phyloP scores from a whole-genome alignment of 2,329 filamentous ascomycete genomes.

The Tolypocladium tundrense region DNA sequence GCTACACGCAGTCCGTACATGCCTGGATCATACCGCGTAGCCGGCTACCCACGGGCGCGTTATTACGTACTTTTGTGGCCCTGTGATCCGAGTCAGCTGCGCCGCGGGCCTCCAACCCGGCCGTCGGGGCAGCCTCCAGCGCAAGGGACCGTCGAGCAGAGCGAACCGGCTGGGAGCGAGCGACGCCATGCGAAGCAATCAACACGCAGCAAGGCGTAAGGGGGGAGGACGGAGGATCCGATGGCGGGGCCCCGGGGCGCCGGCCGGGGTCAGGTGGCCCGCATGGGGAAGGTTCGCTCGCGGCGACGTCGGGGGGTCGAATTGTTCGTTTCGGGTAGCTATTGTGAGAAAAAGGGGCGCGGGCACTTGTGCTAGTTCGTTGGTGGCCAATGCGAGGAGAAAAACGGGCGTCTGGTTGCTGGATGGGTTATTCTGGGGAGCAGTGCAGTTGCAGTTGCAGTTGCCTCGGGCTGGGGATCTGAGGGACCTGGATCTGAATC shows the following conservation, averaged over 20 bases:
- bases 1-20: not conserved
- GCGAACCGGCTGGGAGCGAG: not conserved
- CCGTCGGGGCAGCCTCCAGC: not conserved
- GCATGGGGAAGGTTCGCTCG: not conserved
- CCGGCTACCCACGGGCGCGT: slow-evolving; percentile 4
- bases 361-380: not conserved
- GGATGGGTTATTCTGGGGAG: not conserved
- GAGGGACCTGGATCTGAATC: too few relatives aligned
- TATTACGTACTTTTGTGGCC: slow-evolving; percentile 6
- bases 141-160: not conserved
- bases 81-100: slow-evolving; percentile 8
- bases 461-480: too few relatives aligned
- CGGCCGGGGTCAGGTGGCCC: not conserved
- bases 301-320: not conserved
- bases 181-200: not conserved
- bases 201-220: not conserved
- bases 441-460: too few relatives aligned
- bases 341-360: not conserved
- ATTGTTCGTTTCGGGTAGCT: not conserved
- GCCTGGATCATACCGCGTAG: not conserved
- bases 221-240: not conserved
- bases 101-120: not conserved
- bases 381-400: not conserved
- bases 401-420: not conserved
- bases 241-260: not conserved